These are phyloP conservation scores for Anethum foeniculum DNA, from an alignment of 140 eudicot species.

Conservation along the genomic window DNA sequence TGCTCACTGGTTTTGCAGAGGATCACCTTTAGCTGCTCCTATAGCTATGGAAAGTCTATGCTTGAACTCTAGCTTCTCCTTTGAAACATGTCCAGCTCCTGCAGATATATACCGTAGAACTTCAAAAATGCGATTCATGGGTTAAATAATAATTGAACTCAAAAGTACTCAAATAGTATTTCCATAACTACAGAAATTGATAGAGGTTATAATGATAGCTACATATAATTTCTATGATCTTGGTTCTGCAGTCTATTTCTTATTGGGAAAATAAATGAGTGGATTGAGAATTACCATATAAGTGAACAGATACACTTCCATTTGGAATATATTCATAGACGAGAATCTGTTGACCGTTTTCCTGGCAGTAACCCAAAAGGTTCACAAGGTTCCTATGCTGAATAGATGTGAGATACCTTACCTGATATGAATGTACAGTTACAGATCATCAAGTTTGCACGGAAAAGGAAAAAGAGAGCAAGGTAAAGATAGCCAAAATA, in stretches of 20 bases:
- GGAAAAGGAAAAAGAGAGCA: background rate
- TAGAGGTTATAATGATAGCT: background rate
- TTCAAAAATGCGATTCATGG: background rate
- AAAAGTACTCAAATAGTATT: background rate
- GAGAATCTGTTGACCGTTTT: constrained; percentile 72
- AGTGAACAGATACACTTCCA: constrained; percentile 94
- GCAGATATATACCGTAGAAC: constrained; percentile 22
- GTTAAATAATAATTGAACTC: background rate
- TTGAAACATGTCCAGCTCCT: constrained; percentile 73
- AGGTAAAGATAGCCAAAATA: background rate
- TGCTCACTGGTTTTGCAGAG: constrained; percentile 99
- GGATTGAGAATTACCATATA: constrained; percentile 62
- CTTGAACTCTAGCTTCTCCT: constrained; percentile 96
- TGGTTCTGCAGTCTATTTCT: background rate
- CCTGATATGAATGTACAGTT: constrained; percentile 42
- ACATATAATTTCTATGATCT: background rate
- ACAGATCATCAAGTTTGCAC: constrained; percentile 8
- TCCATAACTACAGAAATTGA: background rate
- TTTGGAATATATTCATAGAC: constrained; percentile 89
- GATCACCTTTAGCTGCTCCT: constrained; percentile 99
- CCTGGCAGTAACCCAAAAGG: constrained; percentile 89
- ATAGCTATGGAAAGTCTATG: constrained; percentile 90
- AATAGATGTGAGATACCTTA: constrained; percentile 80
- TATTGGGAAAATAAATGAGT: background rate
- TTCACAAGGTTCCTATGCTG: constrained; percentile 90